These are phyloP conservation scores for Colletotrichum lentis DNA, from an alignment of 2,329 filamentous ascomycete genomes.

Conservation along the genomic window DNA sequence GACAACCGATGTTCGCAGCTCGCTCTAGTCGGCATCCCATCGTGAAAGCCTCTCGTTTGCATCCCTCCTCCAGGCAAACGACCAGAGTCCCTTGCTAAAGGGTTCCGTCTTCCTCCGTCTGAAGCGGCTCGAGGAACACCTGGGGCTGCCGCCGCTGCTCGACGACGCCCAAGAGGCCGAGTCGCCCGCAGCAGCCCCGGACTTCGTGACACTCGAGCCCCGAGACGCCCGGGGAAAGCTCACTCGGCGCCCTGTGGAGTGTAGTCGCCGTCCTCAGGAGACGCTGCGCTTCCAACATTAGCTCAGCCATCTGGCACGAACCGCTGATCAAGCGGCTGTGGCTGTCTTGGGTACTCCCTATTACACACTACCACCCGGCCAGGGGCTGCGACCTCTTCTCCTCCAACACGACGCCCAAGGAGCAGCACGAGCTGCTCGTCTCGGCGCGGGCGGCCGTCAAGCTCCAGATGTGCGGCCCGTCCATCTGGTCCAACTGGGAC, in stretches of 20 bases:
- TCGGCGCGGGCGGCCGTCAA: slow-evolving; percentile 52
- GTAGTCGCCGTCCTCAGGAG: slow-evolving; percentile 45
- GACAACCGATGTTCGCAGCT: slow-evolving; percentile 5
- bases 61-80: slow-evolving; percentile 34
- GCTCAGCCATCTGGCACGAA: slow-evolving; percentile 46
- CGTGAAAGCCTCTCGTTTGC: slow-evolving; percentile 36
- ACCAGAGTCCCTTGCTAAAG: slow-evolving; percentile 34
- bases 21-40: slow-evolving; percentile 31
- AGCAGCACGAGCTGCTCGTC: slow-evolving; percentile 52
- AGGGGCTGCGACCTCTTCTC: slow-evolving; percentile 52
- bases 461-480: slow-evolving; percentile 51
- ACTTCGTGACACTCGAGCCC: slow-evolving; percentile 1
- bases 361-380: slow-evolving; percentile 54
- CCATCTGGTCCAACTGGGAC: slow-evolving; percentile 56
- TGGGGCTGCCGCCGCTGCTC: slow-evolving; percentile 40
- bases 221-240: slow-evolving; percentile 26
- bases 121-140: slow-evolving; percentile 42
- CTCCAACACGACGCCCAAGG: slow-evolving; percentile 49
- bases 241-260: slow-evolving; percentile 43
- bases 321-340: slow-evolving; percentile 47
- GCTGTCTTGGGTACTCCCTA: no score
- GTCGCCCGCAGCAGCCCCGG: slow-evolving; percentile 4
- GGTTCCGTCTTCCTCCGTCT: slow-evolving; percentile 40
- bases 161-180: slow-evolving; percentile 37
- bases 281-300: slow-evolving; percentile 40